These are phyloP conservation scores for Chytriomyces confervae DNA, from an alignment of 192 early-diverging fungal species.

Conservation along the genomic window DNA sequence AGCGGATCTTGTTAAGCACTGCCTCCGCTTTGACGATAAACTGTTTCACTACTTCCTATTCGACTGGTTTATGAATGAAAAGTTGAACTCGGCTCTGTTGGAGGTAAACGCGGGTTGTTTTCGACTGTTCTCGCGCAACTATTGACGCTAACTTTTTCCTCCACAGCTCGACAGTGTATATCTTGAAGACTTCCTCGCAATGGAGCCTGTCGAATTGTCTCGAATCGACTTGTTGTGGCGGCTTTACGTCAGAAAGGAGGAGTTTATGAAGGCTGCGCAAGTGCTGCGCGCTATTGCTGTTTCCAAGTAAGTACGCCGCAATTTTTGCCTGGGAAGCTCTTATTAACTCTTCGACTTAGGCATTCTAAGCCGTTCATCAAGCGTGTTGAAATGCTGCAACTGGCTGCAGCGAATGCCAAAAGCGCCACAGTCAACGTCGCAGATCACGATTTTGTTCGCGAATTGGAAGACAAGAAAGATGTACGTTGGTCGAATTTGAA, in stretches of 20 bases:
- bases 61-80: conserved; percentile 20
- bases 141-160: not conserved
- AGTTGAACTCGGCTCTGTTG: conserved; percentile 3
- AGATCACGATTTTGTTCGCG: conserved; percentile 34
- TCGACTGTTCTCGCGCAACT: not conserved
- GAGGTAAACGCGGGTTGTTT: conserved; percentile 9
- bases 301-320: conserved; percentile 20
- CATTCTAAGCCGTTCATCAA: conserved; percentile 15
- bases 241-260: conserved; percentile 26
- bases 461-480: conserved; percentile 39
- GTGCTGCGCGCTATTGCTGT: conserved; percentile 23
- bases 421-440: conserved; percentile 22
- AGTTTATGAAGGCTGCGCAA: conserved; percentile 35
- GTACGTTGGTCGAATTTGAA: too few species aligned
- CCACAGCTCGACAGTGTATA: conserved; percentile 21
- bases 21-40: conserved; percentile 30
- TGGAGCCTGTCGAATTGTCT: conserved; percentile 12
- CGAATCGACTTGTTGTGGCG: conserved; percentile 29
- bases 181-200: conserved; percentile 32
- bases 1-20: not conserved
- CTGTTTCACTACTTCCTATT: conserved; percentile 35
- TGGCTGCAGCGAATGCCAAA: conserved; percentile 35
- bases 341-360: not conserved
- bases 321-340: not conserved
- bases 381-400: conserved; percentile 29